Evolutionary conservation across 805 yeast species (phyloP).

Genomic region (Saturnispora mendoncae): DNA sequence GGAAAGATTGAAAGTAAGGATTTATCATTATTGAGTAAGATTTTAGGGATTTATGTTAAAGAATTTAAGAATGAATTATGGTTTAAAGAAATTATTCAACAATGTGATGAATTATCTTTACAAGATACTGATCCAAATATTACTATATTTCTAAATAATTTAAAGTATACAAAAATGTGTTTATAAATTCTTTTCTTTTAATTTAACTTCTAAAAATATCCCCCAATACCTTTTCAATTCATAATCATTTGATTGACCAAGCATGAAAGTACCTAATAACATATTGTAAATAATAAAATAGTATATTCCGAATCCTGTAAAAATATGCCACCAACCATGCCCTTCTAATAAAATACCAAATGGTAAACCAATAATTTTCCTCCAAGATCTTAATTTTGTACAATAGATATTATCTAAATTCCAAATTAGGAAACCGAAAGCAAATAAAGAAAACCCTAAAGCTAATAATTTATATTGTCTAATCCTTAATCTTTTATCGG

Average conservation of each 20-base stretch:
- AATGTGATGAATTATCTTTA: constrained; percentile 1
- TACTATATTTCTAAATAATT: constrained; percentile 7
- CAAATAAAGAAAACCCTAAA: constrained; percentile 36
- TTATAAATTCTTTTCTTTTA: constrained; percentile 4
- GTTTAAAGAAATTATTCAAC: constrained; percentile 7
- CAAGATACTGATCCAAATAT: constrained; percentile 1
- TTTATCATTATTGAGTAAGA: constrained; percentile 10
- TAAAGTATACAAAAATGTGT: constrained; percentile 7
- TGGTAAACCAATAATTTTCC: constrained; percentile 62
- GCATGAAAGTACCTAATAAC: constrained; percentile 59
- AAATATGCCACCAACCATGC: constrained; percentile 96
- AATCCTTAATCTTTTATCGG: constrained; percentile 17
- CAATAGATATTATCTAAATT: constrained; percentile 82
- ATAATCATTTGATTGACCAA: constrained; percentile 47
- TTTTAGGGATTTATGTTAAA: constrained; percentile 10
- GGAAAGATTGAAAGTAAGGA: constrained; percentile 7
- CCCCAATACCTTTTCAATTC: constrained; percentile 46
- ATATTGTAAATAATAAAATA: constrained; percentile 74
- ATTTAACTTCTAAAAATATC: constrained; percentile 41
- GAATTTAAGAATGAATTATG: constrained; percentile 2
- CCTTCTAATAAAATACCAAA: constrained; percentile 80
- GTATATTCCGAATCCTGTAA: constrained; percentile 83
- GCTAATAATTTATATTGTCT: constrained; percentile 23
- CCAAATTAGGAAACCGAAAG: constrained; percentile 78
- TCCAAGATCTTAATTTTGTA: constrained; percentile 48